These are phyloP conservation scores for Echeveria elegans DNA, from an alignment of 164 flowering plant species.

Conservation along the genomic window DNA sequence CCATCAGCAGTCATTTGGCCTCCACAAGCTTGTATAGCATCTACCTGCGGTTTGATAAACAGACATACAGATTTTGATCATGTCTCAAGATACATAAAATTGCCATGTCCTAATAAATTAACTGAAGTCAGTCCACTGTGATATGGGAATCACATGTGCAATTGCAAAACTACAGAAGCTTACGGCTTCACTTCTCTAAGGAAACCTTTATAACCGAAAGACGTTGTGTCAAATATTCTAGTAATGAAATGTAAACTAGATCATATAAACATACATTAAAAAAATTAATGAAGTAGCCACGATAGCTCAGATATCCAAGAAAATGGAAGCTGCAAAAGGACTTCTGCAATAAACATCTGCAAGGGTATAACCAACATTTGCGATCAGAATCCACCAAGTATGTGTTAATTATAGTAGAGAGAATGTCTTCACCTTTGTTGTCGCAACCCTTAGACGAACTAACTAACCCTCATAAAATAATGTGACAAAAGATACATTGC, in stretches of 20 bases:
- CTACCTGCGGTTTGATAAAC: constrained; percentile 44
- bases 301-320: constrained; percentile 28
- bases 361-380: constrained; percentile 27
- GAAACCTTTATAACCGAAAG: not conserved
- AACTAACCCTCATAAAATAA: not conserved
- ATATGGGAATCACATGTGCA: not conserved
- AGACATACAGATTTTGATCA: not conserved
- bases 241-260: not conserved
- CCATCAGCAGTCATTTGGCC: constrained; percentile 95
- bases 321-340: constrained; percentile 27
- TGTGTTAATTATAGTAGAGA: constrained; percentile 14
- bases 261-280: constrained; percentile 6
- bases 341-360: constrained; percentile 41
- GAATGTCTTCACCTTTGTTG: constrained; percentile 2
- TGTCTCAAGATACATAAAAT: not conserved
- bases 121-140: not conserved
- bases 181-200: not conserved
- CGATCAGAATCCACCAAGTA: not conserved
- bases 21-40: constrained; percentile 84
- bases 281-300: constrained; percentile 13
- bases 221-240: not conserved
- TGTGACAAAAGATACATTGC: not conserved
- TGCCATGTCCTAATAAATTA: too few relatives aligned
- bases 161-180: not conserved
- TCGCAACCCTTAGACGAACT: not conserved